Evolutionary conservation across 331 rosid species (phyloP), one percentile per base, ranked within the genome.

Genomic region (Stylosanthes scabra): DNA sequence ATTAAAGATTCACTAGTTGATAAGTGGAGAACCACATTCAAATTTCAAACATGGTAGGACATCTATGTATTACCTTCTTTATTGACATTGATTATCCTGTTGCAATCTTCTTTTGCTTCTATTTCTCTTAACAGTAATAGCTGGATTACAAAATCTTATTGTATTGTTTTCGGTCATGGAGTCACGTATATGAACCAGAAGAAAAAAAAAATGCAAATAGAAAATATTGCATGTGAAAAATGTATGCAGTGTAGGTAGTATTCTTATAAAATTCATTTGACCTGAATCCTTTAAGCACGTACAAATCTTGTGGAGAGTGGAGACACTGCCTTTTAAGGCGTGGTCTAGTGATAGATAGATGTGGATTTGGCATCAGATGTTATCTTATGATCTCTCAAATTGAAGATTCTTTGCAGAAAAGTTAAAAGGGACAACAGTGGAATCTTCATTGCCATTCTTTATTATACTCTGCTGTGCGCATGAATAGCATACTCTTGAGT

Each of bases 301-400:
- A 34, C 37, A 76, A 55, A 20, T 52, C 51, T 15, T 2, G 71
- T 56, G 60, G 76, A 64, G 76, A 61, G 71, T 56, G 60, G 76
- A 64, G 76, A 61, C 78, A 52, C 59, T 68, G 46, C 75, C 41
- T 62, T 60, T 55, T 27, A 58, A 37, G 78, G 70, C 77, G 74
- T 62, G 68, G 37, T 59, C 64, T 45, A 75, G 72, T 67, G 27
- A 37, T 12, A 40, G 41, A 65, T 44, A 49, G n/a, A 68, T 61
- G n/a, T 34, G 66, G 25, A 45, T 78, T 67, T 11, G 62, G 71
- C 74, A 66, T 47, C 59, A 68, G 64, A 44, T 50, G 63, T 16
- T 57, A 27, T 4, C 9, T 51, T 14, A 9, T 61, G 59, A 31
- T 54, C 10, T 52, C 15, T 28, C 67, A 66, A 55, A 42, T 55